These are phyloP conservation scores for Flagelloscypha sp. DNA, from an alignment of 768 basidiomycete species.

Conservation along the genomic window DNA sequence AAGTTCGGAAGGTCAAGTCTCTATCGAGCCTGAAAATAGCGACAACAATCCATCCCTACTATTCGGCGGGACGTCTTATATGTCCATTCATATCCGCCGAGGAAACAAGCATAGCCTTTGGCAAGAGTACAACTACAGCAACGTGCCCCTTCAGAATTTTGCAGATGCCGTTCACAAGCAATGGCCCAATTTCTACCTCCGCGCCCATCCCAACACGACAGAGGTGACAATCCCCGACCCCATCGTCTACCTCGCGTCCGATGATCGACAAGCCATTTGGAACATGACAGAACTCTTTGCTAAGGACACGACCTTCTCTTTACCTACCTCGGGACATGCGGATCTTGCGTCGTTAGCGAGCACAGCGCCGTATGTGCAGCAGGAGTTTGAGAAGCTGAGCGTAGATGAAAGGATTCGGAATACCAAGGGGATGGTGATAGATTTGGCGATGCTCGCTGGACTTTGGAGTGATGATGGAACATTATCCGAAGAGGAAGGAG, in stretches of 20 bases:
- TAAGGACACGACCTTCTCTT: constrained; percentile 36
- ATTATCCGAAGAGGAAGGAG: constrained; percentile 29
- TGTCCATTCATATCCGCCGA: constrained; percentile 55
- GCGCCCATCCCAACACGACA: constrained; percentile 10
- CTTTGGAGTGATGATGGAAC: too few species aligned
- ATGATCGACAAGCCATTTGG: constrained; percentile 41
- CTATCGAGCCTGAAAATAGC: too few species aligned
- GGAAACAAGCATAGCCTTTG: constrained; percentile 47
- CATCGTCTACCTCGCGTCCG: constrained; percentile 55
- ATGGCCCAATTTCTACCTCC: constrained; percentile 31
- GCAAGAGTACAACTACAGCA: constrained; percentile 31
- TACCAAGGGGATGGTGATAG: constrained; percentile 59
- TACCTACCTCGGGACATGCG: constrained; percentile 31
- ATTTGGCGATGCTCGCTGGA: constrained; percentile 59
- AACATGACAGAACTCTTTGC: too few species aligned
- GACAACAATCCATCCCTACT: too few species aligned
- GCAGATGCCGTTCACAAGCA: constrained; percentile 31
- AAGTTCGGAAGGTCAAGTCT: too few species aligned
- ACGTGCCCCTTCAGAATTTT: constrained; percentile 45
- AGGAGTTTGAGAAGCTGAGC: constrained; percentile 35
- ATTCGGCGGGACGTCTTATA: too few species aligned
- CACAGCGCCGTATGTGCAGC: constrained; percentile 45
- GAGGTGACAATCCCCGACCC: constrained; percentile 14
- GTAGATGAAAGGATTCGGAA: constrained; percentile 34
- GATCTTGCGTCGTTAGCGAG: constrained; percentile 42